Evolutionary conservation across 2,329 filamentous ascomycete species (phyloP).

Genomic region (Ustulina deusta): DNA sequence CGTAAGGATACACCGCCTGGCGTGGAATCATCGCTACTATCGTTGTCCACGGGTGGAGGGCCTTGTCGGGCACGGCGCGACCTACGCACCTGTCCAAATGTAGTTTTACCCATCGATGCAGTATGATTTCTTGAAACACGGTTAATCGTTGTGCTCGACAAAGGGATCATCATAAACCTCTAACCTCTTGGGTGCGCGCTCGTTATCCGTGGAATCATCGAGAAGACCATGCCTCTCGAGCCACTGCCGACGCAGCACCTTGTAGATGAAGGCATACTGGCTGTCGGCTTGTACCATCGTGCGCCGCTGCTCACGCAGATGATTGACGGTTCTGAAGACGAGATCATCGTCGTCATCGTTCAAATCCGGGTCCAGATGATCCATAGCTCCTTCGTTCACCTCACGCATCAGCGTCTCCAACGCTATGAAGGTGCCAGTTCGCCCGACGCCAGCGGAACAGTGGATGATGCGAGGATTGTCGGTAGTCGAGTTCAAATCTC

Average conservation of each 20-base stretch:
- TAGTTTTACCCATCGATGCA: conserved; percentile 12
- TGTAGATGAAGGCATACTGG: conserved; percentile 90
- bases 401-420: conserved; percentile 92
- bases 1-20: conserved; percentile 33
- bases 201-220: conserved; percentile 50
- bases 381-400: conserved; percentile 78
- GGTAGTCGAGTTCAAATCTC: conserved; percentile 65
- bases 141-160: conserved; percentile 49
- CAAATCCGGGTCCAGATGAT: conserved; percentile 55
- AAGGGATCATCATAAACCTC: conserved; percentile 61
- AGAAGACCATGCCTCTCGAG: conserved; percentile 68
- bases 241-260: conserved; percentile 82
- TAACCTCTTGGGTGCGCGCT: conserved; percentile 65
- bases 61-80: conserved; percentile 23
- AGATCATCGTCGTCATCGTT: conserved; percentile 65
- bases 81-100: conserved; percentile 31
- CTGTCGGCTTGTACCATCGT: conserved; percentile 93
- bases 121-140: conserved; percentile 35
- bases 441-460: conserved; percentile 92
- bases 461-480: conserved; percentile 84
- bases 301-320: conserved; percentile 85
- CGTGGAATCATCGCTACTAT: conserved; percentile 40
- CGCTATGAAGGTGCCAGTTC: conserved; percentile 94
- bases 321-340: conserved; percentile 82
- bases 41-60: conserved; percentile 30